Percentiles rank a stretch among this genome's conserved stretches.
Conservation (phyloP, 257 asterid species). For the Primulina eburnea region DNA sequence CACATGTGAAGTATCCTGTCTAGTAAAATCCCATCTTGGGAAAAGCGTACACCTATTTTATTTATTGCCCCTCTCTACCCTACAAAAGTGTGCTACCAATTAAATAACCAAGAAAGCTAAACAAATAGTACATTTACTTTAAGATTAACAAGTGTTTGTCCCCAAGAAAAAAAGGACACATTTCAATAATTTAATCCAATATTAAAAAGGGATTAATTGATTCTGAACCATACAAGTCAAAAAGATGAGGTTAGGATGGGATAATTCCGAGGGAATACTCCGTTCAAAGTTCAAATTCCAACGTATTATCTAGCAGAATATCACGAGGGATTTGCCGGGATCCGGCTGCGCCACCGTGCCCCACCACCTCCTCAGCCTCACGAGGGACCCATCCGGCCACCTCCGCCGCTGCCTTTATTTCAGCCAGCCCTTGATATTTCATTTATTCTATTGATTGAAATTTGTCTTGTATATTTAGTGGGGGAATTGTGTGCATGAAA, state of each 20-base stretch:
- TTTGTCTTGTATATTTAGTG: neutral
- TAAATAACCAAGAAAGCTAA: neutral
- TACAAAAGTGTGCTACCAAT: neutral
- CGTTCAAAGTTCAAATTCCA: constrained; percentile 40
- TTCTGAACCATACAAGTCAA: constrained; percentile 30
- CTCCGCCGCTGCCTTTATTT: too few species aligned
- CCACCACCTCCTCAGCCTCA: constrained; percentile 5
- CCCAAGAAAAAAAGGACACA: neutral
- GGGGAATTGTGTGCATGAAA: constrained; percentile 19
- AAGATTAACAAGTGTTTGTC: neutral
- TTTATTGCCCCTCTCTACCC: neutral
- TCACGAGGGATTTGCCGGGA: constrained; percentile 20
- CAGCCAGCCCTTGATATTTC: too few species aligned
- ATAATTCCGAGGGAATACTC: constrained; percentile 29
- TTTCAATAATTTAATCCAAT: neutral
- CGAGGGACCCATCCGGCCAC: neutral
- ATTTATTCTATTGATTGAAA: neutral
- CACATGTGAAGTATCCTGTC: neutral
- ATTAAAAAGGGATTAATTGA: neutral
- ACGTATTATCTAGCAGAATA: constrained; percentile 32
- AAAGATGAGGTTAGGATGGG: constrained; percentile 27
- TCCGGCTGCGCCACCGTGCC: neutral
- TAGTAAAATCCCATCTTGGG: neutral
- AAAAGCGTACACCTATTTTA: neutral
- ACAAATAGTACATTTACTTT: neutral